Base-by-base conservation (phyloP, 768 basidiomycete species). In the Pleurotus salmoneostramineus region DNA sequence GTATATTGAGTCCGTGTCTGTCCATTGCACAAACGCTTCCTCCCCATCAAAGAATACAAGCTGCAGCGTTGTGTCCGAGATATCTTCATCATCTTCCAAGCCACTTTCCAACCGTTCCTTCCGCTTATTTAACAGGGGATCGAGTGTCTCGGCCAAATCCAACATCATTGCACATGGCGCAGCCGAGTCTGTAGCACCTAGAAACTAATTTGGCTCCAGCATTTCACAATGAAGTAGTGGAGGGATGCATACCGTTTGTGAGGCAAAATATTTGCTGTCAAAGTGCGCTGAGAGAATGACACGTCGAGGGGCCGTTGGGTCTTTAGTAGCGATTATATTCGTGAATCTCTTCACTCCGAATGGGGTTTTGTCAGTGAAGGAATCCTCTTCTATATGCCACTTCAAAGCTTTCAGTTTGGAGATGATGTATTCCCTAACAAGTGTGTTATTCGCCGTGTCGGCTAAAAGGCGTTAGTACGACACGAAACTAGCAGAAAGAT, bases 11-110 rank as follows among this genome's bases (percentile, higher is more conserved):
- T 99, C 96, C 2, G 82, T 84, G 33, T 78, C 81, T 2, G 93
- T 93, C 96, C 96, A 99, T 31, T 83, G 77, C 48, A 84, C 78
- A 71, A 96, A 98, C 0, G 97, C 97, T 71, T 98, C 97, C 72
- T 99, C 97, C 2, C 97, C 97, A 65, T 99, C 97, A 58, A 99
- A 96, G 69, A 98, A 96, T 7, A 99, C 79, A 6, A 98, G 75
- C 68, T 97, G 94, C 6, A 99, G 71, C 3, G 95, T 96, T 15
- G 90, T 93, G 57, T 91, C 89, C 0, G 83, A 83, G 11, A 87
- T 74, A 55, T 93, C 89, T 44, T 92, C 91, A n/a, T 87, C 85
- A 10, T 86, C 84, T 56, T 84, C 84, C 12, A 75, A 67, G 0
- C 75, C 86, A 2, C 77, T 76, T 33, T 83, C 79, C 5, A 89